A percentile compares a stretch with the other conserved stretches of the same genome.
These are phyloP conservation scores for Aspergillus calidoustus DNA, from an alignment of 2,329 filamentous ascomycete genomes.

Conservation along the genomic window DNA sequence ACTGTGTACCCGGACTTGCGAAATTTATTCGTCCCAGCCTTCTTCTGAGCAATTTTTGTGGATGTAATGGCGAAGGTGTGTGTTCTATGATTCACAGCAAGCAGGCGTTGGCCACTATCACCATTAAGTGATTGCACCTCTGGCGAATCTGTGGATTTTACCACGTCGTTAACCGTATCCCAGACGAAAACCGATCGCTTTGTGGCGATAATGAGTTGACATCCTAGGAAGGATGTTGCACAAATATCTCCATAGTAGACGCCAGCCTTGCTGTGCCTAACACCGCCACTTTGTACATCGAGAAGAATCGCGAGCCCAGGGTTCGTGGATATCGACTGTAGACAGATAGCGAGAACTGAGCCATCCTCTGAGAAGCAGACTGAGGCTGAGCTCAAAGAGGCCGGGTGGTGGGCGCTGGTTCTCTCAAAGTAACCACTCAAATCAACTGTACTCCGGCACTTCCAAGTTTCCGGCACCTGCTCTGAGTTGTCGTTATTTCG, in stretches of 20 bases:
- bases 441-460: conserved; percentile 62
- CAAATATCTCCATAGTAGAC: conserved; percentile 69
- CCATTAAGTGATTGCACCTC: conserved; percentile 25
- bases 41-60: conserved; percentile 17
- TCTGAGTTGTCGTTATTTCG: conserved; percentile 56
- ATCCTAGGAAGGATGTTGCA: conserved; percentile 72
- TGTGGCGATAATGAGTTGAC: conserved; percentile 76
- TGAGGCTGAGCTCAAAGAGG: conserved; percentile 58
- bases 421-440: conserved; percentile 46
- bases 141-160: conserved; percentile 69
- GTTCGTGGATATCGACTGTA: conserved; percentile 48
- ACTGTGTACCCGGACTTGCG: conserved; percentile 53
- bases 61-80: conserved; percentile 70
- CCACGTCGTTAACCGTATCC: conserved; percentile 79
- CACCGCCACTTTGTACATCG: conserved; percentile 69
- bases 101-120: conserved; percentile 32
- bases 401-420: conserved; percentile 37
- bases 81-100: conserved; percentile 72
- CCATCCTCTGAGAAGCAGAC: conserved; percentile 83
- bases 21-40: conserved; percentile 50
- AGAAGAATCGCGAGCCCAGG: conserved; percentile 74
- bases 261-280: conserved; percentile 70
- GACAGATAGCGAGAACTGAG: conserved; percentile 72
- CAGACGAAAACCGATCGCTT: conserved; percentile 72
- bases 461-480: conserved; percentile 72